Conservation (phyloP, 2,329 filamentous ascomycete species). For the Claviceps africana region DNA sequence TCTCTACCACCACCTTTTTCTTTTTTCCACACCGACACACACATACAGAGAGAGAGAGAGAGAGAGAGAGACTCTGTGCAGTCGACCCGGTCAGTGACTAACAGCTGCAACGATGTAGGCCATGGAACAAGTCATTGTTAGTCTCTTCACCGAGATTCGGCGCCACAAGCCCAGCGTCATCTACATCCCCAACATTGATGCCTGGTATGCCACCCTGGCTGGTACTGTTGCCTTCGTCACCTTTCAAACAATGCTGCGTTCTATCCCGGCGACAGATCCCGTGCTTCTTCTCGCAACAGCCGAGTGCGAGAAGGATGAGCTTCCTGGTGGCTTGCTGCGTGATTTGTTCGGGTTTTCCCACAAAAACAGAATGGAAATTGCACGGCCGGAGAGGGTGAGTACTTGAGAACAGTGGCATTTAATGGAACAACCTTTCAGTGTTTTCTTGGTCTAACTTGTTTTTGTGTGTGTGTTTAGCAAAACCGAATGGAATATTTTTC, state of each 20-base stretch:
- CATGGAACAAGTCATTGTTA: constrained; percentile 76
- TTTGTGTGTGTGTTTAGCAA: constrained; percentile 18
- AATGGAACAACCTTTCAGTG: not conserved
- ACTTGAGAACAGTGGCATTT: not conserved
- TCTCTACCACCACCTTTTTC: not conserved
- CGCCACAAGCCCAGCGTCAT: constrained; percentile 93
- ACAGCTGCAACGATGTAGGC: constrained; percentile 30
- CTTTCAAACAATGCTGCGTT: constrained; percentile 68
- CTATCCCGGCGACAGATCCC: constrained; percentile 79
- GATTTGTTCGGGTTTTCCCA: constrained; percentile 78
- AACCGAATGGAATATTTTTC: constrained; percentile 70
- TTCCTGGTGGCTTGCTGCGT: constrained; percentile 49
- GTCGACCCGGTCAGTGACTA: not conserved
- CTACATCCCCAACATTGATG: constrained; percentile 79
- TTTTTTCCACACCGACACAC: too few relatives aligned
- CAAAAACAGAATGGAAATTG: constrained; percentile 60
- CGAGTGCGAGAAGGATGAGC: constrained; percentile 50
- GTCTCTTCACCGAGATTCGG: constrained; percentile 82
- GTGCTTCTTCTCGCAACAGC: constrained; percentile 78
- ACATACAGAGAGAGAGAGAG: too few relatives aligned
- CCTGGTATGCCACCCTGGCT: constrained; percentile 60
- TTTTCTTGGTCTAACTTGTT: not conserved
- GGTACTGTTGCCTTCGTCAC: constrained; percentile 60
- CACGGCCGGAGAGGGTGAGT: constrained; percentile 48
- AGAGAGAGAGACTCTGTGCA: too few relatives aligned